Evolutionary conservation across 2,329 filamentous ascomycete genomes (phyloP).

Genomic region (Fusarium sororula): DNA sequence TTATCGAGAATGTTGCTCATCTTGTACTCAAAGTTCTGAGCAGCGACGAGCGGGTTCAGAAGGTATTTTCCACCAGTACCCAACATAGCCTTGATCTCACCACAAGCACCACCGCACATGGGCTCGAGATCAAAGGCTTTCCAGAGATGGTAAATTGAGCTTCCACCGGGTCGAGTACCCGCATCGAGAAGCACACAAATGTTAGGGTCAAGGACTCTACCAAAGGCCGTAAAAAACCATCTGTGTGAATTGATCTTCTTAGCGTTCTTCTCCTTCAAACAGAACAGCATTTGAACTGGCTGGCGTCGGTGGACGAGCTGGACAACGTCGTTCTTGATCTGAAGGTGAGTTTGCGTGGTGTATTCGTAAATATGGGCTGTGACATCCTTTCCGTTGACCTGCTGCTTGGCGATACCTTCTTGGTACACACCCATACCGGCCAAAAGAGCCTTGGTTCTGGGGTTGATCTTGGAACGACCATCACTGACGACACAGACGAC

Average conservation of each 20-base stretch:
- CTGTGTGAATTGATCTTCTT: constrained; percentile 99
- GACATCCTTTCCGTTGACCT: constrained; percentile 95
- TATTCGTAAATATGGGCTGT: constrained; percentile 98
- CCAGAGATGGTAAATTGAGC: constrained; percentile 98
- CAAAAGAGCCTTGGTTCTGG: constrained; percentile 85
- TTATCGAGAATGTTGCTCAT: constrained; percentile 99
- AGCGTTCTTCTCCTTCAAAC: constrained; percentile 98
- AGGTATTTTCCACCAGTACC: constrained; percentile 84
- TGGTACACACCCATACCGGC: constrained; percentile 97
- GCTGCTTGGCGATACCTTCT: constrained; percentile 97
- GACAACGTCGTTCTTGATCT: constrained; percentile 90
- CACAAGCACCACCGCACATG: constrained; percentile 96
- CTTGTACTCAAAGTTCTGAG: constrained; percentile 99
- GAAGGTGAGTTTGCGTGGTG: constrained; percentile 85
- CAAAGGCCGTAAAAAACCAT: constrained; percentile 99
- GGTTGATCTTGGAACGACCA: constrained; percentile 96
- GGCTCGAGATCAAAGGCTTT: constrained; percentile 98
- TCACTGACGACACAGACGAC: constrained; percentile 98
- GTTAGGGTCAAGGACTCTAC: constrained; percentile 89
- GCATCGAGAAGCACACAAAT: constrained; percentile 97
- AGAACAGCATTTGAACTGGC: constrained; percentile 96
- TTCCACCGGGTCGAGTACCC: constrained; percentile 91
- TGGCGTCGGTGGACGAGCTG: constrained; percentile 84
- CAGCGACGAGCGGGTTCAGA: constrained; percentile 91
- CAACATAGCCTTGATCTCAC: constrained; percentile 99